Conservation (phyloP, 805 yeast species). For the Wickerhamomyces chambardii region DNA sequence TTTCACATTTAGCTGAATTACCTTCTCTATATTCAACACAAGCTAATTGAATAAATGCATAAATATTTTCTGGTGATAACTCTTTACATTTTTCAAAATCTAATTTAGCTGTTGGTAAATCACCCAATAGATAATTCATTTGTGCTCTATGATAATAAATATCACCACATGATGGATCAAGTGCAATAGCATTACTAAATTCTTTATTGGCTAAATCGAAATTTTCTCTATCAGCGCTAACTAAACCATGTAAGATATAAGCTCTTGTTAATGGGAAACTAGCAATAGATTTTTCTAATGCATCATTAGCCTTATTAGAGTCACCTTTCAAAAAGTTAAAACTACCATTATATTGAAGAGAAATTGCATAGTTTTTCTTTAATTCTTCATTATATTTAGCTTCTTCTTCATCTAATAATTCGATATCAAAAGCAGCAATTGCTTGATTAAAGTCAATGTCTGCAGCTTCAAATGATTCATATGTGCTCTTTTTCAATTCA, state of each 20-base stretch:
- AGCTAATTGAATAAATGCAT: slow-evolving; percentile 86
- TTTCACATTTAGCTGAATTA: slow-evolving; percentile 45
- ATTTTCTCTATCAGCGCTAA: slow-evolving; percentile 74
- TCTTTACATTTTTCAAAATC: slow-evolving; percentile 73
- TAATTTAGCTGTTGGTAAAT: slow-evolving; percentile 59
- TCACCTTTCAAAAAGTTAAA: slow-evolving; percentile 77
- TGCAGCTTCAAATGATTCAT: slow-evolving; percentile 26
- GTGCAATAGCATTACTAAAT: slow-evolving; percentile 61
- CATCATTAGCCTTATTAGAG: slow-evolving; percentile 51
- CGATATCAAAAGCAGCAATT: slow-evolving; percentile 30
- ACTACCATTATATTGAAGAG: slow-evolving; percentile 78
- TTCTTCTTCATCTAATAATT: slow-evolving; percentile 12
- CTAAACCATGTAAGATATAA: slow-evolving; percentile 72
- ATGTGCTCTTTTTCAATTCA: slow-evolving; percentile 36
- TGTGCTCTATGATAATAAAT: slow-evolving; percentile 94
- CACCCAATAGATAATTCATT: slow-evolving; percentile 72
- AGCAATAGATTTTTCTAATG: slow-evolving; percentile 55
- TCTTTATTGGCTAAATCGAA: slow-evolving; percentile 60
- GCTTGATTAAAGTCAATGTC: slow-evolving; percentile 46
- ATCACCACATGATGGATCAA: slow-evolving; percentile 70
- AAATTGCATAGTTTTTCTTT: slow-evolving; percentile 47
- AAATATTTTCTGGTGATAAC: slow-evolving; percentile 67
- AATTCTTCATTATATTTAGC: slow-evolving; percentile 17
- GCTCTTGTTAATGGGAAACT: slow-evolving; percentile 74
- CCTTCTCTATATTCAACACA: slow-evolving; percentile 84